Percentiles rank a stretch among this genome's conserved stretches.
Conservation (phyloP, 257 asterid genomes). For the Schizonepeta tenuifolia region DNA sequence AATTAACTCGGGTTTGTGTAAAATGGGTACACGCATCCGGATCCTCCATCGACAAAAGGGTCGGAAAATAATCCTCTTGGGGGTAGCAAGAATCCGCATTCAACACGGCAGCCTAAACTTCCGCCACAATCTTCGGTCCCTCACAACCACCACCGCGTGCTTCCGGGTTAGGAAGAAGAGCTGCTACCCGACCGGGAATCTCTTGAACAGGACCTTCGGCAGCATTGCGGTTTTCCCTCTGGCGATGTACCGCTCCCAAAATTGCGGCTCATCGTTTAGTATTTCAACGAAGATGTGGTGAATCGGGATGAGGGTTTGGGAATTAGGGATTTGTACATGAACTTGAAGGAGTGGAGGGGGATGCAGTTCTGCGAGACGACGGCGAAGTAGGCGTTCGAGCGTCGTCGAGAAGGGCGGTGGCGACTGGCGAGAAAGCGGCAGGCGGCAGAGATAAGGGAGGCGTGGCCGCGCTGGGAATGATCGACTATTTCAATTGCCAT, state of each 20-base stretch:
- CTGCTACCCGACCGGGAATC: constrained; percentile 74
- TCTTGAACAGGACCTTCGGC: constrained; percentile 60
- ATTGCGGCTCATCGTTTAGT: constrained; percentile 49
- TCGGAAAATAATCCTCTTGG: constrained; percentile 81
- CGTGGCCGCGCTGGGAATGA: constrained; percentile 56
- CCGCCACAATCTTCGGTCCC: constrained; percentile 64
- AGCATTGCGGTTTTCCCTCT: constrained; percentile 63
- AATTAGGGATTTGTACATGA: constrained; percentile 50
- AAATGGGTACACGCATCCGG: constrained; percentile 57
- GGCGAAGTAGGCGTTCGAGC: constrained; percentile 64
- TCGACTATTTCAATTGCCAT: too few relatives aligned
- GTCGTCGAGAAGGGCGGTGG: constrained; percentile 73
- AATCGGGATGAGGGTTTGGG: constrained; percentile 25
- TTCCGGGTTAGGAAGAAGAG: constrained; percentile 58
- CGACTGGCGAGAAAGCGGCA: constrained; percentile 87
- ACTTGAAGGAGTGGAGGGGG: constrained; percentile 68
- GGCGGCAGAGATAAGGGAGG: constrained; percentile 77
- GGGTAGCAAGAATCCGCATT: constrained; percentile 64
- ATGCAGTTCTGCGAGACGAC: constrained; percentile 68
- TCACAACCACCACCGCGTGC: constrained; percentile 56
- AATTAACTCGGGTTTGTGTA: constrained; percentile 75
- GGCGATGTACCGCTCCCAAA: constrained; percentile 60
- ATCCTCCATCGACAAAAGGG: constrained; percentile 77
- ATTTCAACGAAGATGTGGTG: constrained; percentile 74
- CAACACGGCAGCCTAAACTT: constrained; percentile 67